Conservation (phyloP, 306 rosid genomes). For the Hylodesmum podocarpum region DNA sequence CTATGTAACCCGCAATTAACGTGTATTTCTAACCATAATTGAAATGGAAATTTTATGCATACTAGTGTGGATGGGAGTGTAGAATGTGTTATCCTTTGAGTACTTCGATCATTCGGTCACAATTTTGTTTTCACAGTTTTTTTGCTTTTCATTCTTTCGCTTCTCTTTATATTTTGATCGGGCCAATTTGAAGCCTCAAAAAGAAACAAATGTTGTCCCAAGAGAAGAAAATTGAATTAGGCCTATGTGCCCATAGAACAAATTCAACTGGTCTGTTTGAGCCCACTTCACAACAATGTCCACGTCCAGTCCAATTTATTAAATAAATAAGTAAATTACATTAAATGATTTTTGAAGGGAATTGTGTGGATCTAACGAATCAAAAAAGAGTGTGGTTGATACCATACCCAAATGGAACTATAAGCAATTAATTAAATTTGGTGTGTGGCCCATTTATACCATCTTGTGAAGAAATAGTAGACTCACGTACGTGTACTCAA, state of each 20-base stretch:
- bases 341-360: not conserved
- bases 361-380: not conserved
- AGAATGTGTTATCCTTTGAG: conserved; percentile 18
- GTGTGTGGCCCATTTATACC: not conserved
- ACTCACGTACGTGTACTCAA: too few species aligned
- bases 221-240: too few species aligned
- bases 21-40: not conserved
- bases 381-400: too few species aligned
- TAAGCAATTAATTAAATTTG: not conserved
- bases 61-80: not conserved
- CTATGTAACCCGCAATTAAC: not conserved
- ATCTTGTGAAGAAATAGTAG: not conserved
- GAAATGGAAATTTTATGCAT: not conserved
- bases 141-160: too few species aligned
- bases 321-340: not conserved
- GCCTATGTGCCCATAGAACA: too few species aligned
- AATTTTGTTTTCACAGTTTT: too few species aligned
- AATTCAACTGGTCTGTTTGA: not conserved
- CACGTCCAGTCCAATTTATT: not conserved
- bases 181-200: too few species aligned
- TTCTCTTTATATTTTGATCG: too few species aligned
- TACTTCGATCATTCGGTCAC: too few species aligned
- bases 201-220: too few species aligned
- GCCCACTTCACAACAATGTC: not conserved
- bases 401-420: not conserved